Evolutionary conservation across 1,284 basidiomycete species (phyloP).

Genomic region (Mycocalia duriaeana): DNA sequence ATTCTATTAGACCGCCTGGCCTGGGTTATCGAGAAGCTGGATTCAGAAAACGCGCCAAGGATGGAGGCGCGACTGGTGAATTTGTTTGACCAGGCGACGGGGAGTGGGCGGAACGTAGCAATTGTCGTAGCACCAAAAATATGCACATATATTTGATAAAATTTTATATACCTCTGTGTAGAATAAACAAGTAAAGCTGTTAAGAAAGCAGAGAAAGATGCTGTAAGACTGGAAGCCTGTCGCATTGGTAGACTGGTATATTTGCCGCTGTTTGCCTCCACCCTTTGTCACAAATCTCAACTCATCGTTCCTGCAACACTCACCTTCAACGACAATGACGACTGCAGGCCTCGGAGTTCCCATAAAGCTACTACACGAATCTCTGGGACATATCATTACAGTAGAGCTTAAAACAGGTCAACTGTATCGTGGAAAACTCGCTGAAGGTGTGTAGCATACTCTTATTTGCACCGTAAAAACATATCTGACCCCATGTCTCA

Average conservation of each 20-base stretch:
- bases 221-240: no score
- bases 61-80: constrained; percentile 46
- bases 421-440: constrained; percentile 94
- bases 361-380: constrained; percentile 89
- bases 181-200: no score
- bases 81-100: constrained; percentile 61
- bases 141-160: constrained; percentile 7
- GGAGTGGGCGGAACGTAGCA: constrained; percentile 62
- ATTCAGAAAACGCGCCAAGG: not conserved
- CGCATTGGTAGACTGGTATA: no score
- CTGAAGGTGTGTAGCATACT: constrained; percentile 78
- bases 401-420: constrained; percentile 98
- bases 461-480: constrained; percentile 6
- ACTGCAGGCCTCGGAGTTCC: constrained; percentile 78
- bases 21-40: constrained; percentile 39
- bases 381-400: constrained; percentile 93
- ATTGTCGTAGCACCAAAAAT: constrained; percentile 36
- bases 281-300: not conserved
- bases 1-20: constrained; percentile 43
- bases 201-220: no score
- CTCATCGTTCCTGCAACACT: not conserved
- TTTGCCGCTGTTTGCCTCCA: not conserved
- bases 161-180: no score
- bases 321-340: constrained; percentile 33
- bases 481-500: constrained; percentile 13